Evolutionary conservation across 441 rosid genomes (phyloP).

Genomic region (Populus trichocarpa): DNA sequence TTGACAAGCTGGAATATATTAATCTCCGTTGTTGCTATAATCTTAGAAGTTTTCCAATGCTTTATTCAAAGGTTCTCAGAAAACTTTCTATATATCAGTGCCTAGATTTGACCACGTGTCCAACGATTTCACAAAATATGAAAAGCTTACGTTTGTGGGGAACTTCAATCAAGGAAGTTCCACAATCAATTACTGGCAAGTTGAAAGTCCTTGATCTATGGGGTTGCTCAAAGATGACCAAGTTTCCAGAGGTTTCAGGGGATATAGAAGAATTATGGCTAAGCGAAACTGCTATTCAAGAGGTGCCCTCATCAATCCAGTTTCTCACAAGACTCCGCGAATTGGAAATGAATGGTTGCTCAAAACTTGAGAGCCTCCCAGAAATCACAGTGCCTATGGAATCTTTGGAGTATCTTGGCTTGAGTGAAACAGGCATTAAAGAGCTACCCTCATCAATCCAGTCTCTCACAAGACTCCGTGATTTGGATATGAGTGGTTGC

Average conservation of each 20-base stretch:
- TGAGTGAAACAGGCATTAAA: no score
- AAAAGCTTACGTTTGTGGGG: not conserved
- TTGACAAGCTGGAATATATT: not conserved
- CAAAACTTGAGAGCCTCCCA: no score
- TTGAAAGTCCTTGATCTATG: not conserved
- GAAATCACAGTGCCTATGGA: no score
- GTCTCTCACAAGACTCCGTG: no score
- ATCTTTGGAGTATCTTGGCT: no score
- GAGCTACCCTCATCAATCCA: no score
- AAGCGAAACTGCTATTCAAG: no score
- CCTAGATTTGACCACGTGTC: not conserved
- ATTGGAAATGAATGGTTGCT: no score
- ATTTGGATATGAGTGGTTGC: no score
- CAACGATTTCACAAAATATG: not conserved
- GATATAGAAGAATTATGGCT: no score
- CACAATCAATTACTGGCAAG: not conserved
- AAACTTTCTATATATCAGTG: not conserved
- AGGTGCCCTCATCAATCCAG: not conserved
- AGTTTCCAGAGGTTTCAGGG: not conserved
- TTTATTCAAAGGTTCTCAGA: no score
- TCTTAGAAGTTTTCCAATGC: no score
- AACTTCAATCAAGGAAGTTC: conserved; percentile 5
- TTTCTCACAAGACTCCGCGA: not conserved
- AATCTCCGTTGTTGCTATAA: not conserved
- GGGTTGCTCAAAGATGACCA: conserved; percentile 17